Evolutionary conservation across 116 monocot species (phyloP), one percentile per base, ranked within the genome.

Genomic region (Iris pallida): DNA sequence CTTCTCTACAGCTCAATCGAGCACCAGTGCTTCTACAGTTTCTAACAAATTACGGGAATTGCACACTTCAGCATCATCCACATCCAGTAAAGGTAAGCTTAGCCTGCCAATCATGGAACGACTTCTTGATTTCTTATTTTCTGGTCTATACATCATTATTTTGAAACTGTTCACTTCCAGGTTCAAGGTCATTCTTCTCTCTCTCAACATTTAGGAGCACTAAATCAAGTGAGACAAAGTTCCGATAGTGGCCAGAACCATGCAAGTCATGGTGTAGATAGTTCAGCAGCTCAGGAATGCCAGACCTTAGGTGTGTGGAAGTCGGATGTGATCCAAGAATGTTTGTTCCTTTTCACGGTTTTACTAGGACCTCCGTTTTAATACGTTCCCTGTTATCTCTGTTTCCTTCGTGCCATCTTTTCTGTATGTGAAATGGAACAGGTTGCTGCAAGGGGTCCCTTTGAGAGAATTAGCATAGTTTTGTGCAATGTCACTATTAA

Each of bases 161-260:
- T 67, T 66, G 45, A 14, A 67, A 53, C 51, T 52, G 8, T 52
- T 41, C 67, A 41, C 54, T 66, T 66, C 42, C 66, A 66, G 66
- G 88, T 10, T 62, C 91, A 41, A 65, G 91, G 78, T 95, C 95
- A 47, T 95, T 95, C 84, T 95, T 91, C 80, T 95, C 95, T 61
- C 82, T 95, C 58, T 91, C 91, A 70, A 88, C 83, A 44, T 91
- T 96, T 75, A 86, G 91, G 76, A 91, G 91, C 84, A 84, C 64
- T 69, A 95, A 80, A 79, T 84, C 83, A 53, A 86, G 73, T 72
- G 88, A 84, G 61, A 20, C 88, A 44, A 88, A 84, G 66, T 82
- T 73, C 61, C 69, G 85, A 73, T 83, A 78, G 46, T 1, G 14
- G 41, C 46, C 20, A 51, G 42, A 7, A 45, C 0, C 13, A 8